Evolutionary conservation across 2,329 filamentous ascomycete species (phyloP).

Genomic region (Scytalidium sp.): DNA sequence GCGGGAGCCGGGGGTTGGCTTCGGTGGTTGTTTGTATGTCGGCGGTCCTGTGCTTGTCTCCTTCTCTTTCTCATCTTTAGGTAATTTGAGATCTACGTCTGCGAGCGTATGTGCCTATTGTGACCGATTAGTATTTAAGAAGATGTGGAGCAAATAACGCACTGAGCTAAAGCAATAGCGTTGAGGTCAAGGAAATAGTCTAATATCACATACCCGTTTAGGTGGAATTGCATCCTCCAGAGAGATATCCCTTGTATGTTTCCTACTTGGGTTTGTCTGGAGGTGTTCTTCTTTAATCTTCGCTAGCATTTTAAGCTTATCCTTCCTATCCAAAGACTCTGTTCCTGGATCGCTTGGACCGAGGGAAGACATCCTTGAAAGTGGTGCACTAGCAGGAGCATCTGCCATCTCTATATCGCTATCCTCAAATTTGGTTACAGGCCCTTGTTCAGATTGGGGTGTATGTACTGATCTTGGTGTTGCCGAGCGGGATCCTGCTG

Average conservation of each 20-base stretch:
- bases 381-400: conserved; percentile 6
- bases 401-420: conserved; percentile 14
- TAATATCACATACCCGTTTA: background rate
- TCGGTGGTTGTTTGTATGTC: conserved; percentile 9
- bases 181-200: no score
- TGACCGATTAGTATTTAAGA: conserved; percentile 3
- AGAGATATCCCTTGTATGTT: background rate
- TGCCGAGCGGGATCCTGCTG: background rate
- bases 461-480: background rate
- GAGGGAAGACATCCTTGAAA: conserved; percentile 10
- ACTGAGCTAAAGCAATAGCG: background rate
- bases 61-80: conserved; percentile 8
- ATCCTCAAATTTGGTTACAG: conserved; percentile 7
- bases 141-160: background rate
- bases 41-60: background rate
- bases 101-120: conserved; percentile 7
- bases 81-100: conserved; percentile 16
- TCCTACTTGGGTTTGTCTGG: background rate
- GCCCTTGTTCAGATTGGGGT: background rate
- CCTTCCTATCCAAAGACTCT: conserved; percentile 1
- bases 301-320: background rate
- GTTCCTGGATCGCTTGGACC: background rate
- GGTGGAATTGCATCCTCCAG: background rate
- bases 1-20: conserved; percentile 7
- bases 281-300: background rate